These are phyloP conservation scores for Phaseolus coccineus DNA, from an alignment of 331 rosid genomes.

Conservation along the genomic window DNA sequence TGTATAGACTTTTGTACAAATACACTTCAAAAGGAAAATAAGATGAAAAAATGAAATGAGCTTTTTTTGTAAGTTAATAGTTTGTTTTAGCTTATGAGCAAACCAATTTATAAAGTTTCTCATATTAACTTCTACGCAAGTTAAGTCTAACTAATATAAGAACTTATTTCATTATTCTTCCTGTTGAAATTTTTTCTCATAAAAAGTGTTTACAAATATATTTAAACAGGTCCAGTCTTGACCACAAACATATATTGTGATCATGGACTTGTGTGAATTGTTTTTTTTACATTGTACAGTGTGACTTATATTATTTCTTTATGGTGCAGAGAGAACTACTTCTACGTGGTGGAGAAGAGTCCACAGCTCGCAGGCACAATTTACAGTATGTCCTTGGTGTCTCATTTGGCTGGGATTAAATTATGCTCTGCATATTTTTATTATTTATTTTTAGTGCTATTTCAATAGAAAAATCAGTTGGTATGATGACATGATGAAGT, in stretches of 20 bases:
- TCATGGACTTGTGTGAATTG: background rate
- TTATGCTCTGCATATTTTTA: slow-evolving; percentile 7
- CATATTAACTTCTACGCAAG: too few species aligned
- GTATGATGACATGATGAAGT: slow-evolving; percentile 22
- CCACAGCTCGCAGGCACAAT: slow-evolving; percentile 86
- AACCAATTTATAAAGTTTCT: too few species aligned
- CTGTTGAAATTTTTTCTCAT: background rate
- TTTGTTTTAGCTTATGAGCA: too few species aligned
- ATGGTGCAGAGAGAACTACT: slow-evolving; percentile 81
- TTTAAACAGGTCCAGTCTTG: background rate
- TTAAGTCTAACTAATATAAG: too few species aligned
- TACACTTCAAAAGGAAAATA: too few species aligned
- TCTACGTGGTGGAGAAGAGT: slow-evolving; percentile 92
- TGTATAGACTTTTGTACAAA: too few species aligned
- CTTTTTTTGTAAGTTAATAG: too few species aligned
- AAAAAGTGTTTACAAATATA: too few species aligned
- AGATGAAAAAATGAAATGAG: too few species aligned
- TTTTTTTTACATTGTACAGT: slow-evolving; percentile 21
- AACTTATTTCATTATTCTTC: too few species aligned
- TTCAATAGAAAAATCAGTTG: slow-evolving; percentile 38
- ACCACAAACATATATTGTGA: background rate
- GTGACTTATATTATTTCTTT: slow-evolving; percentile 29
- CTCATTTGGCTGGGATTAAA: slow-evolving; percentile 10
- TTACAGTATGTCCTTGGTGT: slow-evolving; percentile 70
- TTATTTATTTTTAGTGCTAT: slow-evolving; percentile 12